A percentile compares a stretch with the other conserved stretches of the same genome.
These are phyloP conservation scores for Magnaporthiopsis incrustans DNA, from an alignment of 2,329 filamentous ascomycete genomes.

Conservation along the genomic window DNA sequence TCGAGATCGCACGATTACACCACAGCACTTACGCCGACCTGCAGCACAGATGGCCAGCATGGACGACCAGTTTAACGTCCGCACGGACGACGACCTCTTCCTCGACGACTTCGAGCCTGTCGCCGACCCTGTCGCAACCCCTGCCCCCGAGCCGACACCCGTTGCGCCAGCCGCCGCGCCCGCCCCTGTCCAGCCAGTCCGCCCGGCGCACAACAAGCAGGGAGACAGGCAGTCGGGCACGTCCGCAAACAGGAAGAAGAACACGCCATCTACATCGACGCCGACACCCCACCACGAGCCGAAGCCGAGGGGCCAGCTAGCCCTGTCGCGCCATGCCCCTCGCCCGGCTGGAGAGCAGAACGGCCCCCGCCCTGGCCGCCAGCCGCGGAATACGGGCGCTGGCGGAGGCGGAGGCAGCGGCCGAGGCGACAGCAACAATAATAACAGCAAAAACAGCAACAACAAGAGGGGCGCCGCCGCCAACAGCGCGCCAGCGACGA, in stretches of 20 bases:
- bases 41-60: constrained; percentile 24
- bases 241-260: neutral
- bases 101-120: constrained; percentile 55
- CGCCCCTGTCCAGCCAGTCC: neutral
- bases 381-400: constrained; percentile 12
- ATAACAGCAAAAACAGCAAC: neutral
- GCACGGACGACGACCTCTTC: constrained; percentile 56
- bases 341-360: constrained; percentile 5
- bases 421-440: neutral
- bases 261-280: constrained; percentile 4
- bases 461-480: neutral
- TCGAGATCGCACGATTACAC: too few relatives aligned
- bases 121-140: constrained; percentile 11
- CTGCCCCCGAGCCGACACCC: neutral
- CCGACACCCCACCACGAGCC: constrained; percentile 10
- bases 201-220: neutral
- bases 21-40: neutral
- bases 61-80: constrained; percentile 54
- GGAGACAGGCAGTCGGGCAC: neutral
- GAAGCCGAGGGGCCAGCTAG: constrained; percentile 18
- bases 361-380: constrained; percentile 9
- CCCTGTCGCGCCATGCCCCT: constrained; percentile 25
- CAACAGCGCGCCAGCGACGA: neutral
- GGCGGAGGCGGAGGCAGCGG: neutral
- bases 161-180: neutral